Evolutionary conservation across 805 yeast genomes (phyloP), one percentile per base, ranked within the genome.

Genomic region (Wickerhamiella sorbophila): DNA sequence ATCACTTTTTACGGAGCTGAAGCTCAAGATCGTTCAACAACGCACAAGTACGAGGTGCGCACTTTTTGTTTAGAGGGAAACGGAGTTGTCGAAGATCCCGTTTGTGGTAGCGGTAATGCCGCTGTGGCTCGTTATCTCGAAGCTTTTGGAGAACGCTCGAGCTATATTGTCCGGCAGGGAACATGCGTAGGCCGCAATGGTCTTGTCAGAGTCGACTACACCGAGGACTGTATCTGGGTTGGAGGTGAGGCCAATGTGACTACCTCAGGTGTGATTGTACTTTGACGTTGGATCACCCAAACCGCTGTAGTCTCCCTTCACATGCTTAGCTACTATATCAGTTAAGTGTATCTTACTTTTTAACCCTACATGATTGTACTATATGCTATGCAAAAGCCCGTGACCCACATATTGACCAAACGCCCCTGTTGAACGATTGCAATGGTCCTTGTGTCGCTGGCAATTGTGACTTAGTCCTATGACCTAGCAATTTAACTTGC

Each of bases 101-200:
- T 49, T 2, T 47, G 52, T 24, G 54, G 55, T 8, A 49, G 53
- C 27, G 51, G 53, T 5, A 50, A 52, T 34, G 54, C 52, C 1
- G 49, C 53, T 1, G 49, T 52, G 3, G 54, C 54, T 2, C 40
- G 32, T 10, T 44, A 44, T 34, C 24, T 35, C 10, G 24, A 41
- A 38, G 22, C 16, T 15, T 14, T 21, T 41, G 31, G 42, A 8
- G 3, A 22, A 16, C 17, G 39, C 27, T 2, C 22, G 4, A 15
- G 15, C 37, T 51, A 51, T 37, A n/a, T 14, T 4, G 42, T 48
- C 0, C 41, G 22, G 29, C 55, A 52, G 29, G 55, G 55, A 3
- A 27, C 47, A 2, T 48, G 48, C 12, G 29, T 47, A 10, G 40
- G 36, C 16, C 47, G 55, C 31, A 29, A 38, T 5, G 51, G 51